These are phyloP conservation scores for Castanospermum australe DNA, from an alignment of 306 rosid genomes.

Conservation along the genomic window DNA sequence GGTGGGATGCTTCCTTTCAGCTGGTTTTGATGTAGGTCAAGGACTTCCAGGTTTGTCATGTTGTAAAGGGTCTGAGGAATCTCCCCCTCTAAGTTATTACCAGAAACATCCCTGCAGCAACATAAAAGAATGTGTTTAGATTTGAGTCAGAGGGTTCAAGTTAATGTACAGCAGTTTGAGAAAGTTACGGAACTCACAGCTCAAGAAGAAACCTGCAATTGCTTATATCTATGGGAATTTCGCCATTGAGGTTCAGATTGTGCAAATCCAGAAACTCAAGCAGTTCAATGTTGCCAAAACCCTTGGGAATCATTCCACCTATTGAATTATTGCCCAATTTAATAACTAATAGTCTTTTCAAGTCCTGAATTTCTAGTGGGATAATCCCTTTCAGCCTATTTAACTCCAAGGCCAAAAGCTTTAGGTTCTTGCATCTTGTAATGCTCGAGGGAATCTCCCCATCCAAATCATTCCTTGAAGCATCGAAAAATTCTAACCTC, in stretches of 20 bases:
- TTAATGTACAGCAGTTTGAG: conserved; percentile 28
- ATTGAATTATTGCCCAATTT: conserved; percentile 75
- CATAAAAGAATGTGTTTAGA: conserved; percentile 33
- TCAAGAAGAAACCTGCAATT: conserved; percentile 85
- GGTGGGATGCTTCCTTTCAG: conserved; percentile 80
- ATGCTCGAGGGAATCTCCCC: conserved; percentile 85
- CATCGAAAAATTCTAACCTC: conserved; percentile 69
- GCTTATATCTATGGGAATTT: conserved; percentile 69
- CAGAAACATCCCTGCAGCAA: conserved; percentile 83
- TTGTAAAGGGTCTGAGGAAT: conserved; percentile 73
- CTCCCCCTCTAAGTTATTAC: conserved; percentile 74
- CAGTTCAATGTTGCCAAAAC: conserved; percentile 64
- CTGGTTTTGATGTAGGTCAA: conserved; percentile 73
- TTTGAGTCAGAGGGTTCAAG: conserved; percentile 25
- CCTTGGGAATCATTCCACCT: conserved; percentile 65
- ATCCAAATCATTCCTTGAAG: conserved; percentile 74
- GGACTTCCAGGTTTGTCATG: conserved; percentile 68
- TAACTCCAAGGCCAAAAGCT: conserved; percentile 69
- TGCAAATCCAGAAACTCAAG: conserved; percentile 89
- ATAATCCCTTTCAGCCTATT: conserved; percentile 71
- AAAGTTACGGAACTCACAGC: conserved; percentile 71
- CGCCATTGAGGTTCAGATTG: conserved; percentile 73
- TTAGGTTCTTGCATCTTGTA: conserved; percentile 66
- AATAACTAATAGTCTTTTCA: conserved; percentile 64
- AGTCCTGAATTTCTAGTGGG: conserved; percentile 54